Base-by-base conservation (phyloP, 2,329 filamentous ascomycete species). In the Sarocladium strictum region DNA sequence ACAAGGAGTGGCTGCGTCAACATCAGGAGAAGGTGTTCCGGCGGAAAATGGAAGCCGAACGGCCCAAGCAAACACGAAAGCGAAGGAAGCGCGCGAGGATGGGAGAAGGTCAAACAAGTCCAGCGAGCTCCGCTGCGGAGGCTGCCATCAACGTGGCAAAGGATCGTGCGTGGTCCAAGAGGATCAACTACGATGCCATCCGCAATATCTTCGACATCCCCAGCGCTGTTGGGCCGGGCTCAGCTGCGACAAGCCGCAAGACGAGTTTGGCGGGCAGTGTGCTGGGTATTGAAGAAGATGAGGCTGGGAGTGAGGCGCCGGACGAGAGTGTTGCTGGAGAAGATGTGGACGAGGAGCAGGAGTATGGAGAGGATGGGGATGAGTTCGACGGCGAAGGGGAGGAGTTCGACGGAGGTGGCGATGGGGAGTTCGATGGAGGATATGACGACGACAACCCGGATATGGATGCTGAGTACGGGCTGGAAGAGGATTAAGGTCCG, bases 1-100 rank as follows among this genome's bases (percentile, higher is more conserved):
- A 99, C 69, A 91, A 94, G 67, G 90, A 95, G 61, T 99, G 92
- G 81, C 77, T 99, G 37, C 88, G 93, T 9, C 81, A 85, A 50
- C 87, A 95, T 65, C 91, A 97, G 65, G 84, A 89, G 57, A 96
- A 94, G 69, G 78, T 87, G 6, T 86, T 95, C 55, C 82, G 87
- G 37, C 81, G 85, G 56, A 89, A 91, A 68, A 73, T 82, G 58
- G 81, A 80, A 56, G 78, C 77, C 10, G 78, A 71, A 62, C 75
- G 69, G 59, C 79, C 75, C 55, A 88, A 78, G 71, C 79, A 76
- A 55, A 78, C 72, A n/a, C 76, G 82, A 23, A 79, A 79, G 53
- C 74, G 79, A 24, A 73, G 75, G 57, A 79, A 79, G 70, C 68
- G 72, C 60, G 79, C 82, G 1, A 71, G 81, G 17, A 84, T 85